Base-by-base conservation (phyloP, 371 early-diverging fungal genomes). In the Apophysomyces elegans region DNA sequence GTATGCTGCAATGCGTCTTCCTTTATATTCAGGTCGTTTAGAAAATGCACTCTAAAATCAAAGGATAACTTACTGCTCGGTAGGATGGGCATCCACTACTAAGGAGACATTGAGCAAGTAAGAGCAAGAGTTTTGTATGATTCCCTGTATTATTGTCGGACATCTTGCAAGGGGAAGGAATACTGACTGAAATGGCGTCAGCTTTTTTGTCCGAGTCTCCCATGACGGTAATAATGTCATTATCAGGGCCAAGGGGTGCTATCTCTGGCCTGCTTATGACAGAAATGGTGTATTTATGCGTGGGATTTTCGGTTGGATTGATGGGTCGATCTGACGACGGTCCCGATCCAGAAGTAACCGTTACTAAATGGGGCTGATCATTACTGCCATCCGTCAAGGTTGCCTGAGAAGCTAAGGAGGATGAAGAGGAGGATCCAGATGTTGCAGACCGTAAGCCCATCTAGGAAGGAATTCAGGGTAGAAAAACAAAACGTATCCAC, bases 71-170 rank as follows among this genome's bases (percentile, higher is more conserved):
- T 74, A 80, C 80, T 54, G 75, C 77, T 65, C 79, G 74, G 56
- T 81, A 76, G 41, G 74, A 69, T 7, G 82, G 82, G 46, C 82
- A 81, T 9, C 82, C 82, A 56, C 74, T 71, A 56, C 75, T 73
- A 7, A 81, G 41, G 8, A 81, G 65, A 16, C 75, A 59, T 61
- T 75, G 69, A 5, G 79, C 77, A 13, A 81, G 45, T 3, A 79
- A 36, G 14, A 68, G 64, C 8, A 79, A 57, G 6, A 79, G 46
- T 35, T 74, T 71, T 59, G 21, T 7, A 7, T 21, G 16, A 5
- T 26, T 50, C 21, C 8, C 21, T 9, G 21, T 21, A 21, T 50
- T 26, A 50, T 16, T 50, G 7, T 50, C 21, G 16, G 16, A 5
- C 0, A 4, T 26, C 21, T 50, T 50, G 21, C 54, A 18, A 21